Evolutionary conservation across 495 filamentous ascomycete species (phyloP).

Genomic region (Parathielavia appendiculata): DNA sequence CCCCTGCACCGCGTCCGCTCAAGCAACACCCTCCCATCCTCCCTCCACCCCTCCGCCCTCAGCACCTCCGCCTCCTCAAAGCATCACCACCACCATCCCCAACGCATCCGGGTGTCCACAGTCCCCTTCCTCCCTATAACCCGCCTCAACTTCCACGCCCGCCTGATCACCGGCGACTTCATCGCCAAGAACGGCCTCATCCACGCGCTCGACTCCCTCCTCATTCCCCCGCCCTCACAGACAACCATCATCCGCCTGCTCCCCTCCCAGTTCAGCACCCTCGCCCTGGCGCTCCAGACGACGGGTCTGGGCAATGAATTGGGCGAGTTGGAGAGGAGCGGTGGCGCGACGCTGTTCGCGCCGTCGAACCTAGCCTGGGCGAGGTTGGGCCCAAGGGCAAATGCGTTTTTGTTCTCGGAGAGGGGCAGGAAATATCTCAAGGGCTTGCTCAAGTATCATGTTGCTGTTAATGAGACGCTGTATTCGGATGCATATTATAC

Average conservation of each 20-base stretch:
- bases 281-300: constrained; percentile 62
- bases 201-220: constrained; percentile 65
- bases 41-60: constrained; percentile 50
- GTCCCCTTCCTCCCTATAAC: constrained; percentile 51
- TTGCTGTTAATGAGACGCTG: constrained; percentile 67
- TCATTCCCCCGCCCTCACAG: constrained; percentile 65
- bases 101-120: constrained; percentile 52
- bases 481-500: constrained; percentile 74
- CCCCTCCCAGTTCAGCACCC: constrained; percentile 70
- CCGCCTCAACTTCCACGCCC: constrained; percentile 67
- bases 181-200: constrained; percentile 68
- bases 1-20: constrained; percentile 52
- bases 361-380: constrained; percentile 72
- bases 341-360: constrained; percentile 62
- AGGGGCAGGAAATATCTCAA: constrained; percentile 64
- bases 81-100: constrained; percentile 46
- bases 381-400: constrained; percentile 61
- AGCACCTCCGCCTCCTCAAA: constrained; percentile 50
- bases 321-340: constrained; percentile 12
- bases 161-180: constrained; percentile 57
- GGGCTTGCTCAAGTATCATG: constrained; percentile 71
- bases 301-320: constrained; percentile 53
- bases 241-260: constrained; percentile 58
- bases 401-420: constrained; percentile 73
- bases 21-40: constrained; percentile 66